These are phyloP conservation scores for Capniomyces stellatus DNA, from an alignment of 371 early-diverging fungal species.

Conservation along the genomic window DNA sequence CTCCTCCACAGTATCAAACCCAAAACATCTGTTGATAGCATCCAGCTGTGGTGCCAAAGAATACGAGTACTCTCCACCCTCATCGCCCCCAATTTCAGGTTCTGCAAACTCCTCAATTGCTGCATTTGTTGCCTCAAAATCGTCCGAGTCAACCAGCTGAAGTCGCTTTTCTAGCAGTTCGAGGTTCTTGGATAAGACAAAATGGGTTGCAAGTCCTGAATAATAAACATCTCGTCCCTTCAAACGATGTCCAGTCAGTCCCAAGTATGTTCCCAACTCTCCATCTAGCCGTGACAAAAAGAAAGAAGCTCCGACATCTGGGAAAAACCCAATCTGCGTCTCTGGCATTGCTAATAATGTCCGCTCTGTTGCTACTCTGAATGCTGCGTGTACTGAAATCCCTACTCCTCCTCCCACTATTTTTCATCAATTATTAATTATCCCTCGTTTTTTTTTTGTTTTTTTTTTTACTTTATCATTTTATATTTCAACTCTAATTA, in stretches of 20 bases:
- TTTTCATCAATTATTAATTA: not conserved
- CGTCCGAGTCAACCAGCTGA: conserved; percentile 58
- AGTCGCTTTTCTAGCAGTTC: conserved; percentile 61
- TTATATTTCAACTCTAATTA: not conserved
- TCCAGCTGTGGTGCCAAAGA: conserved; percentile 42
- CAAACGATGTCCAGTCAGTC: conserved; percentile 67
- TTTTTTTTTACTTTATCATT: not conserved
- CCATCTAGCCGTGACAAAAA: conserved; percentile 85
- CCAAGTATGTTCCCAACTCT: conserved; percentile 71
- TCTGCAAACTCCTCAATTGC: conserved; percentile 83
- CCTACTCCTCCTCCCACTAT: conserved; percentile 94
- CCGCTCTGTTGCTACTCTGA: conserved; percentile 84
- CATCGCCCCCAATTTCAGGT: not conserved
- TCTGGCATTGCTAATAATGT: conserved; percentile 89
- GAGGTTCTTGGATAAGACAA: conserved; percentile 68
- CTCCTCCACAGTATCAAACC: conserved; percentile 51
- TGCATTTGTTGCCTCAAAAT: conserved; percentile 62
- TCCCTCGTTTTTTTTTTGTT: not conserved
- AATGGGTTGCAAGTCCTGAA: conserved; percentile 91
- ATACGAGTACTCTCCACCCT: conserved; percentile 6
- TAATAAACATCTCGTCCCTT: conserved; percentile 73
- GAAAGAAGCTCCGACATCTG: conserved; percentile 88
- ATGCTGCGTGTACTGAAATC: conserved; percentile 83
- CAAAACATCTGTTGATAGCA: conserved; percentile 78
- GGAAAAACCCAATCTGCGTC: conserved; percentile 78